phyloP scores from a whole-genome alignment of 1,284 basidiomycete genomes.

The Sporisorium graminicola region DNA sequence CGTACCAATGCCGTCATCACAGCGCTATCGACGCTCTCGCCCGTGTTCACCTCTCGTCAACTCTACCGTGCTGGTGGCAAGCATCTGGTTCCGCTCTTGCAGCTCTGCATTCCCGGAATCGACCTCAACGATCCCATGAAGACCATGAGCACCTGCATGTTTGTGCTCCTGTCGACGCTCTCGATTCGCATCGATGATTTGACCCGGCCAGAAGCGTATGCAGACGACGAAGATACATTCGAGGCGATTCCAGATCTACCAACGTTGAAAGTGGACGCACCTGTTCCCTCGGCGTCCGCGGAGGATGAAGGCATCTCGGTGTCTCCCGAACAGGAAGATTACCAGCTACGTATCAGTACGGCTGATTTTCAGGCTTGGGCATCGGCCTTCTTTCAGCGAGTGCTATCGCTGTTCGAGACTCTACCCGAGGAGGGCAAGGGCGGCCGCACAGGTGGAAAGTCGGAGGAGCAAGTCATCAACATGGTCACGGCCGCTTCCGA shows the following conservation, averaged over 20 bases:
- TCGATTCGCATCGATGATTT: conserved; percentile 86
- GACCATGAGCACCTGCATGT: conserved; percentile 81
- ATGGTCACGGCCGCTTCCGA: conserved; percentile 85
- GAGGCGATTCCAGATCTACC: conserved; percentile 29
- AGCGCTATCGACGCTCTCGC: conserved; percentile 83
- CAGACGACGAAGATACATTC: conserved; percentile 42
- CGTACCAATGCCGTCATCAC: conserved; percentile 76
- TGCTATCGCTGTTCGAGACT: conserved; percentile 89
- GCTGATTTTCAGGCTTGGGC: conserved; percentile 92
- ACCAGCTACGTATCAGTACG: conserved; percentile 74
- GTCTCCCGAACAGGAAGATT: conserved; percentile 71
- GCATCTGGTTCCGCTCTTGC: conserved; percentile 87
- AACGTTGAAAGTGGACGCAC: conserved; percentile 46
- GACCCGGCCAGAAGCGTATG: conserved; percentile 70
- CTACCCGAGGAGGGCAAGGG: conserved; percentile 87
- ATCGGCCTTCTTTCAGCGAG: conserved; percentile 84
- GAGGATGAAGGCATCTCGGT: conserved; percentile 14
- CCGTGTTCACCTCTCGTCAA: conserved; percentile 82
- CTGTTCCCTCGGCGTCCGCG: background rate
- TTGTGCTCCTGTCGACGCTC: conserved; percentile 82
- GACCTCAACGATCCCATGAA: conserved; percentile 95
- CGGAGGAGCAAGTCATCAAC: conserved; percentile 85
- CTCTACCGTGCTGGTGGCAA: conserved; percentile 86
- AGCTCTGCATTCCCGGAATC: conserved; percentile 90
- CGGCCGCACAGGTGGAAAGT: conserved; percentile 83